These are phyloP conservation scores for Tulasnella sp. DNA, from an alignment of 768 basidiomycete genomes.

Conservation along the genomic window DNA sequence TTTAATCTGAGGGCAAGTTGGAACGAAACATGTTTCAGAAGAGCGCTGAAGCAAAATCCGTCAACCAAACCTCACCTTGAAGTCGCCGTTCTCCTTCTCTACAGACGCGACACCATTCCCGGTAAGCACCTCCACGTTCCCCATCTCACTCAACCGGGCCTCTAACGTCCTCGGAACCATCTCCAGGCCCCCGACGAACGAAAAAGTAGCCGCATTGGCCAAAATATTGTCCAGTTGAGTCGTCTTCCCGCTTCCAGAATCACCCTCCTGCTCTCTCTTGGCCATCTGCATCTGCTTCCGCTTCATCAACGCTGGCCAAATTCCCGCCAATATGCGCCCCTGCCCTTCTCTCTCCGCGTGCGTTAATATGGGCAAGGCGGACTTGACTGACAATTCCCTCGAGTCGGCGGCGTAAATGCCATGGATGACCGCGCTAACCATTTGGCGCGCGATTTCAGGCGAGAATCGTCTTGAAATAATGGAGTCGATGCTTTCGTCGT, in stretches of 20 bases:
- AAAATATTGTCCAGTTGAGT: slow-evolving; percentile 50
- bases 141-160: slow-evolving; percentile 41
- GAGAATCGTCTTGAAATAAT: slow-evolving; percentile 77
- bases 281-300: slow-evolving; percentile 37
- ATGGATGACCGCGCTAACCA: slow-evolving; percentile 80
- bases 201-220: slow-evolving; percentile 68
- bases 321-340: slow-evolving; percentile 56
- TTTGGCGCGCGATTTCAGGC: slow-evolving; percentile 58
- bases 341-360: slow-evolving; percentile 60
- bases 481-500: slow-evolving; percentile 77
- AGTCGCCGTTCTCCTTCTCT: slow-evolving; percentile 4
- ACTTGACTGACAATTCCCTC: slow-evolving; percentile 62
- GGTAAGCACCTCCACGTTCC: slow-evolving; percentile 57
- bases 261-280: slow-evolving; percentile 30
- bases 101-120: slow-evolving; percentile 39
- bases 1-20: neutral
- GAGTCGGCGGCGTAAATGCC: slow-evolving; percentile 92
- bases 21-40: neutral
- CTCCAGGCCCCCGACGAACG: slow-evolving; percentile 72
- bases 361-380: slow-evolving; percentile 73
- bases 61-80: neutral
- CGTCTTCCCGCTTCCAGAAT: slow-evolving; percentile 30
- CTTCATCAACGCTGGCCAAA: slow-evolving; percentile 1
- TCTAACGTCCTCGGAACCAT: slow-evolving; percentile 59
- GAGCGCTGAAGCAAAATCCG: neutral